Base-by-base conservation (phyloP, 2,329 filamentous ascomycete species). In the Pseudogymnoascus sp. region DNA sequence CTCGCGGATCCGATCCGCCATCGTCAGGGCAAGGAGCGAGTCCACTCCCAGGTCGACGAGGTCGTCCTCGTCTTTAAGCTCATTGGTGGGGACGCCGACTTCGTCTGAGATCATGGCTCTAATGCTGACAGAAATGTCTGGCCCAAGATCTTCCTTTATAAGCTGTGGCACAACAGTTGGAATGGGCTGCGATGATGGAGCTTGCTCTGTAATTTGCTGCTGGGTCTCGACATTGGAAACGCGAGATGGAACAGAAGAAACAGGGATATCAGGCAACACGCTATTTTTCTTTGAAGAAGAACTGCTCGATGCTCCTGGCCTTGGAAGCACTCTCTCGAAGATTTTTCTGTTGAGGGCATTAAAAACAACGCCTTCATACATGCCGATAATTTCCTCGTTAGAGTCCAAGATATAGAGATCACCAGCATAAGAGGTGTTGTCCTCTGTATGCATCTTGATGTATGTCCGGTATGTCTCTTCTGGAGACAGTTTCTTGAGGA, bases 241-340 rank as follows among this genome's bases (percentile, higher is more conserved):
- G 24, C 76, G 69, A 5, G 73, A 66, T 21, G 72, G 65, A 41
- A 75, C 68, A 35, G 33, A 72, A 24, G 74, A 71, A 39, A 72
- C 74, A 64, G 81, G 82, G 54, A 79, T 77, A 1, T 85, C 85
- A 61, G 86, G 85, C 64, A 89, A 75, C 72, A 89, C 81, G 66
- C 84, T 80, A 76, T 87, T 86, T 63, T 88, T 77, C 15, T 86
- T 78, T 67, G 82, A 81, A 21, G 21, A 21, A 21, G 21, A 21
- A 35, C 68, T 85, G 84, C 24, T 85, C 15, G 40, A 70, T 68
- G 63, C 67, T 67, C 35, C 69, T 67, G 47, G 69, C 69, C 50
- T 70, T 68, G 13, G 71, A 60, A 26, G 65, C 68, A 9, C 62
- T 61, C 17, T 35, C 33, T 35, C 33, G 33, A 35, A 35, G 33